Evolutionary conservation across 306 rosid species (phyloP).

Genomic region (barrel medic (Medicago truncatula)): MtrunA17r5.0-ANR NC_053042.1:42764001-42764500

Average conservation of each 20-base stretch:
- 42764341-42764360: constrained; percentile 22
- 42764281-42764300: no score
- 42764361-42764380: constrained; percentile 25
- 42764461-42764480: constrained; percentile 85
- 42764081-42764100: no score
- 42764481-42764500: constrained; percentile 94
- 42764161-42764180: no score
- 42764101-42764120: no score
- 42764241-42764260: constrained; percentile 69
- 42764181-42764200: no score
- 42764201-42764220: no score
- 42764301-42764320: not conserved
- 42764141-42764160: no score
- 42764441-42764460: constrained; percentile 86
- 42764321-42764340: not conserved
- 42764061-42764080: no score
- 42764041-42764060: no score
- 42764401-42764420: constrained; percentile 95
- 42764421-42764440: constrained; percentile 76
- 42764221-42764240: constrained; percentile 93
- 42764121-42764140: no score
- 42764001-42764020: no score
- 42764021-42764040: no score
- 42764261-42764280: not conserved
- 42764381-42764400: constrained; percentile 63